A percentile compares a stretch with the other conserved stretches of the same genome.
phyloP scores from a whole-genome alignment of 2,329 filamentous ascomycete species.

The Phialocephala sp. region DNA sequence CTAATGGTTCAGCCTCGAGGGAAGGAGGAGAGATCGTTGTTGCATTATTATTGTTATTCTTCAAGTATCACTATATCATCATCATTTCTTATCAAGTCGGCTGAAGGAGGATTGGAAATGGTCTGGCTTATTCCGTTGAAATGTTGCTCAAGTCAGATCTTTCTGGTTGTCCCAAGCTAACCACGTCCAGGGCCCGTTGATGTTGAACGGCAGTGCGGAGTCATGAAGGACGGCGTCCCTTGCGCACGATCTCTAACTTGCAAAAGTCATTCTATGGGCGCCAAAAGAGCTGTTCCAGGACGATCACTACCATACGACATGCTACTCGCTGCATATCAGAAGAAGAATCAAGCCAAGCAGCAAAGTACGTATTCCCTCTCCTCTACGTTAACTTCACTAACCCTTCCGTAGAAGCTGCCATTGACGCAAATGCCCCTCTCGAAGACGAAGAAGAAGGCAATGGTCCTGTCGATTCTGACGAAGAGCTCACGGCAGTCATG shows the following conservation, averaged over 20 bases:
- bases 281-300: conserved; percentile 86
- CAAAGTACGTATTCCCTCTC: conserved; percentile 70
- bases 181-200: conserved; percentile 74
- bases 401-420: conserved; percentile 74
- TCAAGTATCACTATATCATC: not conserved
- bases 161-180: conserved; percentile 17
- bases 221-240: conserved; percentile 82
- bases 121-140: not conserved
- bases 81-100: not conserved
- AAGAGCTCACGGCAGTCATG: conserved; percentile 92
- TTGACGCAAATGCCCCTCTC: conserved; percentile 90
- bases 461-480: conserved; percentile 88
- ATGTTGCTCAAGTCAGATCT: conserved; percentile 3
- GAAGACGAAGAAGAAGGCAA: conserved; percentile 83
- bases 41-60: not conserved
- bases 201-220: conserved; percentile 92
- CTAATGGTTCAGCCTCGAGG: not conserved
- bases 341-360: conserved; percentile 98
- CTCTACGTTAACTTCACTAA: conserved; percentile 29
- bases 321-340: conserved; percentile 85
- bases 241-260: conserved; percentile 90
- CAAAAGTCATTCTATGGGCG: conserved; percentile 95
- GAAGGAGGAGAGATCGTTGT: not conserved
- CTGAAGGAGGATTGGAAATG: too few relatives aligned
- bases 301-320: conserved; percentile 91